These are phyloP conservation scores for Tolypocladium ophioglossoides DNA, from an alignment of 2,329 filamentous ascomycete species.

Conservation along the genomic window DNA sequence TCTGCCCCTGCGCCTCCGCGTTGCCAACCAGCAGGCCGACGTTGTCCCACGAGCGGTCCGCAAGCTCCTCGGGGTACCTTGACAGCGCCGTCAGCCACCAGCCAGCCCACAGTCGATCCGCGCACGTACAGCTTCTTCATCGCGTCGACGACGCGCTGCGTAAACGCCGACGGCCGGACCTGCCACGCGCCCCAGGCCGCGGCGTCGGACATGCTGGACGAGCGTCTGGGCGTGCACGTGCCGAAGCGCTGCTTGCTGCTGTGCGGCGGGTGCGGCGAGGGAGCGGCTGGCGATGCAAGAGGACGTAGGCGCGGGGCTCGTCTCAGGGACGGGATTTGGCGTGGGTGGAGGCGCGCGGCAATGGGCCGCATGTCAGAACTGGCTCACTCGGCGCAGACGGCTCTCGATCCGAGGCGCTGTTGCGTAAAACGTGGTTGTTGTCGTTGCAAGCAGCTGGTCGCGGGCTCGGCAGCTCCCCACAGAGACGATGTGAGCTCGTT, in stretches of 20 bases:
- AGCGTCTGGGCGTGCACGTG: background rate
- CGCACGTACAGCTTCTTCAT: slow-evolving; percentile 78
- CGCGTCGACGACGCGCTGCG: slow-evolving; percentile 56
- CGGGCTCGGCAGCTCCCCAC: no score
- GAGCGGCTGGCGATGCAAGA: background rate
- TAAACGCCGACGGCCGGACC: slow-evolving; percentile 30
- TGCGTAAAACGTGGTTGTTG: background rate
- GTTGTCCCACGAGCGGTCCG: slow-evolving; percentile 90
- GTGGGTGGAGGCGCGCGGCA: background rate
- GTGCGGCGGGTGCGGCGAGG: background rate
- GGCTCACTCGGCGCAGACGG: background rate
- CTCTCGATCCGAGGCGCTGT: no score
- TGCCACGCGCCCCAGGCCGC: slow-evolving; percentile 30
- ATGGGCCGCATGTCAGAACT: slow-evolving; percentile 8
- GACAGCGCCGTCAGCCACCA: background rate
- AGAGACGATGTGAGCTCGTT: no score
- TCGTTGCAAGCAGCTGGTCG: no score
- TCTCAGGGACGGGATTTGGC: background rate
- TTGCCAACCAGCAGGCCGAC: slow-evolving; percentile 66
- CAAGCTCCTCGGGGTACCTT: slow-evolving; percentile 81
- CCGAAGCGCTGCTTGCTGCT: background rate
- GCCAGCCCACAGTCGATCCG: no score
- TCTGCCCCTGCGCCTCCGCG: slow-evolving; percentile 19
- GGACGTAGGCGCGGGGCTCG: background rate
- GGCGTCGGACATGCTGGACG: slow-evolving; percentile 13